Base-by-base conservation (phyloP, 495 filamentous ascomycete species). In the Aspergillus asperescens region DNA sequence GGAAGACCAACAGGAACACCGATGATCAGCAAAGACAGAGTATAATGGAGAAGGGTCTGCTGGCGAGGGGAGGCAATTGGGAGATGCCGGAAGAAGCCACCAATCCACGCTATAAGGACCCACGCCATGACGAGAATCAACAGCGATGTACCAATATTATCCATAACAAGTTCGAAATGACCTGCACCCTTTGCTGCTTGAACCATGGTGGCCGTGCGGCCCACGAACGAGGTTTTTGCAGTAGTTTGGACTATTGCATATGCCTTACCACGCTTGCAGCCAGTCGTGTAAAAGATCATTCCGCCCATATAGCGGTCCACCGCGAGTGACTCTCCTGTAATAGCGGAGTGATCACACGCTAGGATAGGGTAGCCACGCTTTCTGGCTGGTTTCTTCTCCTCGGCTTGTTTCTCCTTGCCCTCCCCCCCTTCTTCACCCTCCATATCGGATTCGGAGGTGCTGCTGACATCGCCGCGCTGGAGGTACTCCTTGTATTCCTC, bases 1-100 rank as follows among this genome's bases (percentile, higher is more conserved):
- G 90, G 90, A 37, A 96, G 87, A 88, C 90, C 90, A 71, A 96
- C 90, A 48, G 90, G 90, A 23, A 96, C 90, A 81, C 90, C 90
- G 54, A 96, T 86, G 60, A 96, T 94, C 59, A 91, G 84, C 59
- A 96, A 84, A 58, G 87, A 88, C 6, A 80, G 58, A 43, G 78
- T 79, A 61, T 83, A 87, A 53, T 83, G 79, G 46, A 88, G 80
- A n/a, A 88, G 62, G 0, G 73, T 72, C 60, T 73, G 68, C 34
- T 71, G 49, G 34, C 75, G 67, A 13, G 84, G 82, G 23, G 81
- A 83, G 19, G 84, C 83, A 60, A 88, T 80, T 13, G 77, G 75
- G 48, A 86, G 59, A 62, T 83, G 72, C 37, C 81, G 81, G 77
- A 77, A 88, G 74, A 88, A 87, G 25, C 81, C 84, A 56, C 84